Conservation (phyloP, 768 basidiomycete genomes). For the Kockovaella imperatae region DNA sequence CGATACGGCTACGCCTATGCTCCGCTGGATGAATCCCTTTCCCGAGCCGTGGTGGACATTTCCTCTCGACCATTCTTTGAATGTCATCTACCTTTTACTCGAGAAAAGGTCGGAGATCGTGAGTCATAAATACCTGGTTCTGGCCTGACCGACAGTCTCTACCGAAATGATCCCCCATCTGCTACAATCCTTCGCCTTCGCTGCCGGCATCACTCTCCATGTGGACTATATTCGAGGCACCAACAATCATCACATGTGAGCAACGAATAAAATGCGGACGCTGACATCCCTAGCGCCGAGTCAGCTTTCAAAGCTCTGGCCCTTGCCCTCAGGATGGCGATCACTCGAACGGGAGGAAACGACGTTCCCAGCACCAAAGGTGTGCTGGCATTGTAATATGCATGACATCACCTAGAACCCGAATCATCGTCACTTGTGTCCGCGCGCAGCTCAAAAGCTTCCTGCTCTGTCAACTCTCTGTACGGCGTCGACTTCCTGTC, state of each 20-base stretch:
- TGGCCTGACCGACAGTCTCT: constrained; percentile 29
- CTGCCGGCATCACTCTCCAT: constrained; percentile 86
- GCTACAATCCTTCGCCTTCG: constrained; percentile 96
- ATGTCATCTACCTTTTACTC: constrained; percentile 59
- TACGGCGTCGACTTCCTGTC: constrained; percentile 23
- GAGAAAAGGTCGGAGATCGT: constrained; percentile 53
- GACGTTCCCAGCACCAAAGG: constrained; percentile 98
- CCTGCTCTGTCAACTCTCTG: constrained; percentile 36
- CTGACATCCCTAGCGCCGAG: constrained; percentile 61
- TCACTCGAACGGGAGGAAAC: constrained; percentile 74
- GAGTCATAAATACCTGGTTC: constrained; percentile 9
- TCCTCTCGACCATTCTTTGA: constrained; percentile 95
- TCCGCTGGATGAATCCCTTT: constrained; percentile 94
- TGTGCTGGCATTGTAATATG: constrained; percentile 53
- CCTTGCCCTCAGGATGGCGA: constrained; percentile 89
- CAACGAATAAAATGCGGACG: background rate
- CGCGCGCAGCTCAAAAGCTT: constrained; percentile 20
- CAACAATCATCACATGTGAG: constrained; percentile 95
- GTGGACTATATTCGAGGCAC: constrained; percentile 88
- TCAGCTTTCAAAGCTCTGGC: constrained; percentile 98
- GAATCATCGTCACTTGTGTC: constrained; percentile 1
- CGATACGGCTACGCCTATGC: constrained; percentile 96
- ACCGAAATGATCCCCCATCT: constrained; percentile 98
- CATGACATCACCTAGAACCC: background rate
- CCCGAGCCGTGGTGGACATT: constrained; percentile 94